A percentile compares a stretch with the other conserved stretches of the same genome.
Conservation (phyloP, 768 basidiomycete species). For the Tulasnella calospora region DNA sequence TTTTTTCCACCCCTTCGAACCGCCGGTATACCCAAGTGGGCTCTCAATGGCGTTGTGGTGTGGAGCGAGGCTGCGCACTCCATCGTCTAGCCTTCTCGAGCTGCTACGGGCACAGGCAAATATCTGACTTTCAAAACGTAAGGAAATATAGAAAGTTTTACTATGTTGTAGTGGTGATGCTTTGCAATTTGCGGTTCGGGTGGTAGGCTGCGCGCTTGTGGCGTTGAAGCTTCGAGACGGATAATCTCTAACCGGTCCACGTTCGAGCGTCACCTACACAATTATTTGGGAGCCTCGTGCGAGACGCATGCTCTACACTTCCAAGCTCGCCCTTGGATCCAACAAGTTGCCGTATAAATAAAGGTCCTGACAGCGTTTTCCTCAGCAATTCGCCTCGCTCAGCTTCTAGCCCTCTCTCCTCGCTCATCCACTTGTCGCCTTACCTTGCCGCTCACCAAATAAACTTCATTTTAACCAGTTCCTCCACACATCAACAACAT, state of each 20-base stretch:
- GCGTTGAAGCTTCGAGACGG: not conserved
- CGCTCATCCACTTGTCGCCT: not conserved
- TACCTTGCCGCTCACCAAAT: not conserved
- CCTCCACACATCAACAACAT: not conserved
- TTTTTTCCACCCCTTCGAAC: too few relatives aligned
- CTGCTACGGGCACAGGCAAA: too few relatives aligned
- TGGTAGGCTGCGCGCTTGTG: not conserved
- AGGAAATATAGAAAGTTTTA: too few relatives aligned
- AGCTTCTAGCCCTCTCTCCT: not conserved
- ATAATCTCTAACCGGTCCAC: not conserved
- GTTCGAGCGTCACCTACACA: not conserved
- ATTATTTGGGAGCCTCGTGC: not conserved
- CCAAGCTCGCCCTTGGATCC: not conserved
- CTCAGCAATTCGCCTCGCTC: not conserved
- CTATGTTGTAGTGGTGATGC: too few relatives aligned
- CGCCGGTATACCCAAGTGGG: too few relatives aligned
- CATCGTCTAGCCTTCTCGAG: too few relatives aligned
- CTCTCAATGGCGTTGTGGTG: too few relatives aligned
- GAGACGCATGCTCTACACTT: not conserved
- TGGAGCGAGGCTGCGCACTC: too few relatives aligned
- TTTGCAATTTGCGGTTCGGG: too few relatives aligned
- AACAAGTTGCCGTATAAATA: not conserved
- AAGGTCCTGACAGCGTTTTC: not conserved
- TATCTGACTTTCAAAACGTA: too few relatives aligned
- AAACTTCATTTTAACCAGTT: not conserved